Evolutionary conservation across 1,284 basidiomycete species (phyloP).

Genomic region (Puccinia novopanici): DNA sequence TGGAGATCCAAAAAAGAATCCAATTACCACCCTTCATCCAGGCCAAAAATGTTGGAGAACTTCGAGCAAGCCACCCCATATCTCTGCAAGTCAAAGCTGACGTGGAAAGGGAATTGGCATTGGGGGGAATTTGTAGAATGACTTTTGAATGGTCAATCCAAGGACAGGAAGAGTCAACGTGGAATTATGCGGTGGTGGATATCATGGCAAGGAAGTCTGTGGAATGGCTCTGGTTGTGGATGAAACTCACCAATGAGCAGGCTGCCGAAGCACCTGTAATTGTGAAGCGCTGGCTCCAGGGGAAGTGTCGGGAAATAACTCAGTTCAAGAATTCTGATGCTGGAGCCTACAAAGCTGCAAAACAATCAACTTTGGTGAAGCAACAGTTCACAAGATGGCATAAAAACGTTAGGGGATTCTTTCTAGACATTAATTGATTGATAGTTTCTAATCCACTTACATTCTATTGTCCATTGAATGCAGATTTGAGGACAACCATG

Average conservation of each 20-base stretch:
- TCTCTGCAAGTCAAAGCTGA: no score
- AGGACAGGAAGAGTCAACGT: not conserved
- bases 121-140: not conserved
- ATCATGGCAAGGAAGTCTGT: constrained; percentile 11
- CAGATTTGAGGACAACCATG: not conserved
- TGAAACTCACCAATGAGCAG: not conserved
- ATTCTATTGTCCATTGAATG: not conserved
- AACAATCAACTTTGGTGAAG: not conserved
- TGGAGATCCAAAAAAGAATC: not conserved
- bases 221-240: not conserved
- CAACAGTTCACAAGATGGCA: not conserved
- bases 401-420: no score
- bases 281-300: not conserved
- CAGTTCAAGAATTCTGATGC: not conserved
- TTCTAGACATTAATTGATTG: no score
- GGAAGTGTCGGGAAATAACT: not conserved
- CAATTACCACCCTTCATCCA: constrained; percentile 1
- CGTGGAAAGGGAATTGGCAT: not conserved
- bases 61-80: not conserved
- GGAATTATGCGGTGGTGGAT: not conserved
- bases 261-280: not conserved
- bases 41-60: not conserved
- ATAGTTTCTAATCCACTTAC: not conserved
- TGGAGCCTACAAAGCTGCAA: not conserved
- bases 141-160: not conserved